Conservation (phyloP, 257 asterid genomes). For the Lantana camara region DNA sequence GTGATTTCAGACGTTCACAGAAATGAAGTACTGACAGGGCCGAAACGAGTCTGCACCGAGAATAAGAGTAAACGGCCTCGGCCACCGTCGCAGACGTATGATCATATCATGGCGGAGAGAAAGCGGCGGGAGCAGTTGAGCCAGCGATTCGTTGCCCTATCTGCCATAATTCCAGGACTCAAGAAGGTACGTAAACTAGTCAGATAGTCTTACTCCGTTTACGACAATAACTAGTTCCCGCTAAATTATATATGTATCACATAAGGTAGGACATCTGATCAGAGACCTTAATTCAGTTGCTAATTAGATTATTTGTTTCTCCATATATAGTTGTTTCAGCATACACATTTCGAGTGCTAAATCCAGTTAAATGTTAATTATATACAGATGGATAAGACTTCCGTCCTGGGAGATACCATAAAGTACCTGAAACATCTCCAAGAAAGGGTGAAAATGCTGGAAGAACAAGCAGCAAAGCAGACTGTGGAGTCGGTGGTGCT, state of each 20-base stretch:
- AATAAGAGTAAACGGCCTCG: conserved; percentile 27
- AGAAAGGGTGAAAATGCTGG: conserved; percentile 33
- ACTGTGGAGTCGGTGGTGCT: conserved; percentile 32
- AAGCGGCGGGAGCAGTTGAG: conserved; percentile 41
- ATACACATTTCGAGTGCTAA: background rate
- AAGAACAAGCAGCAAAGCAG: conserved; percentile 32
- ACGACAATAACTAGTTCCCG: too few species aligned
- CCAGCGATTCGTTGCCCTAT: conserved; percentile 34
- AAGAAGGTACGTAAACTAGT: conserved; percentile 27
- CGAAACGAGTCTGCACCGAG: background rate
- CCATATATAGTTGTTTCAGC: too few species aligned
- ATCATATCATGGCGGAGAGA: conserved; percentile 34
- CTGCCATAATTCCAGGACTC: conserved; percentile 34
- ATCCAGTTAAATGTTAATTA: background rate
- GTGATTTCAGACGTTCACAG: background rate
- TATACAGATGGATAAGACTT: conserved; percentile 44
- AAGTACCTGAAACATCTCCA: conserved; percentile 30
- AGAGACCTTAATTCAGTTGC: too few species aligned
- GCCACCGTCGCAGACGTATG: conserved; percentile 31
- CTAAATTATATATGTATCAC: background rate
- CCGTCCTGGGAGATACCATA: conserved; percentile 41
- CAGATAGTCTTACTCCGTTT: background rate
- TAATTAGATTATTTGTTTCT: too few species aligned
- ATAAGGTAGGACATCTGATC: too few species aligned
- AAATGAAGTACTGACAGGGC: background rate